Conservation (phyloP, 139 green algal species). For the Auxenochlorella protothecoides region DNA sequence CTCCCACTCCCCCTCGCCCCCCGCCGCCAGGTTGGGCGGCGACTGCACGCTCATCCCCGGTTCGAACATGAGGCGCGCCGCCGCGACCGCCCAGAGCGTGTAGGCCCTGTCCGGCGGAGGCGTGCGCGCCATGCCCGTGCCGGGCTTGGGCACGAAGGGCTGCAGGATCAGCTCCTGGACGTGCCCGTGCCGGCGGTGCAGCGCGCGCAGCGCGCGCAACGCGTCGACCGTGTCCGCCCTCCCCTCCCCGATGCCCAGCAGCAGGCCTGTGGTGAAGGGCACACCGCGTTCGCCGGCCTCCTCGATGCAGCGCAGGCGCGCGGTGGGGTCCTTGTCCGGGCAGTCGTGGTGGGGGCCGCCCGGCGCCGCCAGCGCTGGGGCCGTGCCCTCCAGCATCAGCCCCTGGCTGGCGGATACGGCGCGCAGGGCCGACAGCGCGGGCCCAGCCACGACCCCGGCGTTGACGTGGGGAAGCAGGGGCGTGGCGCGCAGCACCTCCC, state of each 20-base stretch:
- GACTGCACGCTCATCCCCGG: conserved; percentile 34
- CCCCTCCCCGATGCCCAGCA: conserved; percentile 79
- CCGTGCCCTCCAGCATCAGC: conserved; percentile 75
- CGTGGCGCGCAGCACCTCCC: conserved; percentile 43
- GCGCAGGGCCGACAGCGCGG: conserved; percentile 9
- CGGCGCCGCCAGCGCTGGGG: conserved; percentile 28
- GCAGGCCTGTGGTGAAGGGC: conserved; percentile 73
- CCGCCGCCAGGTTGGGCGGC: conserved; percentile 72
- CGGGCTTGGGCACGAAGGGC: conserved; percentile 67
- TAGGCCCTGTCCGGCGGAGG: conserved; percentile 51
- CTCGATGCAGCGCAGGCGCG: conserved; percentile 47
- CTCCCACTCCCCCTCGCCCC: conserved; percentile 10
- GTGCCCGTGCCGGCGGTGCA: conserved; percentile 51
- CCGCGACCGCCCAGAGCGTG: conserved; percentile 62
- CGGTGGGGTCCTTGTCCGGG: conserved; percentile 62
- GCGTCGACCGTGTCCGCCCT: conserved; percentile 45
- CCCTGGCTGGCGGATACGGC: conserved; percentile 61
- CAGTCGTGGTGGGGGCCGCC: conserved; percentile 62
- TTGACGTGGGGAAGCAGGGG: conserved; percentile 81
- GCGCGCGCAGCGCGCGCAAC: conserved; percentile 38
- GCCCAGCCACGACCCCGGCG: conserved; percentile 22
- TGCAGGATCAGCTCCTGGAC: conserved; percentile 86
- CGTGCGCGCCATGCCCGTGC: conserved; percentile 51
- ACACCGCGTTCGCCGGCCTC: conserved; percentile 50
- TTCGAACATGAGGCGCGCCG: conserved; percentile 66